Evolutionary conservation across 768 basidiomycete genomes (phyloP).

Genomic region (Pleurotus djamor): DNA sequence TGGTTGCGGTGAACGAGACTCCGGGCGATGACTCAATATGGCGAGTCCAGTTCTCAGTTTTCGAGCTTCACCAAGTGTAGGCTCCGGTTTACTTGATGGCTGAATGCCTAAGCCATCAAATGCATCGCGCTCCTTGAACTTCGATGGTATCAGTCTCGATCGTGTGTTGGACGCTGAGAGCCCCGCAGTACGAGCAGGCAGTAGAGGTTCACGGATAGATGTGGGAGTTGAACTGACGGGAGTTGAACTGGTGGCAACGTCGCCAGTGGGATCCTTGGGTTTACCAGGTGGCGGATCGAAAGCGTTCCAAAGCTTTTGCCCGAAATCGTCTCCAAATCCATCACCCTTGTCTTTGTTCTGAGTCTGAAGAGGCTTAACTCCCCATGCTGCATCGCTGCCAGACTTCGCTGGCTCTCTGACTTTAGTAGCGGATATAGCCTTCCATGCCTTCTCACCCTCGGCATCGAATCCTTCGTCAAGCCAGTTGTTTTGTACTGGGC

Average conservation of each 20-base stretch:
- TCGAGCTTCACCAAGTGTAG: conserved; percentile 75
- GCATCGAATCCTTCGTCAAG: conserved; percentile 30
- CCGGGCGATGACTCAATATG: conserved; percentile 32
- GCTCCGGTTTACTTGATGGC: conserved; percentile 44
- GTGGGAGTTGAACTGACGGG: too few relatives aligned
- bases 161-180: conserved; percentile 1
- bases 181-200: conserved; percentile 23
- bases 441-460: conserved; percentile 51
- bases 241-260: conserved; percentile 13
- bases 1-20: conserved; percentile 10
- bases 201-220: conserved; percentile 17
- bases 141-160: conserved; percentile 6
- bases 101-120: conserved; percentile 72
- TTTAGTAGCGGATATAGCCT: conserved; percentile 26
- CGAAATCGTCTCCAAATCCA: conserved; percentile 68
- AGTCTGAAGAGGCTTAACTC: conserved; percentile 19
- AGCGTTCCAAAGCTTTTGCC: conserved; percentile 52
- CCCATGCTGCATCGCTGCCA: conserved; percentile 37
- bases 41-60: conserved; percentile 71
- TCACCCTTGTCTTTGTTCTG: conserved; percentile 14
- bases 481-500: conserved; percentile 24
- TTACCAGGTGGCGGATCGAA: conserved; percentile 32
- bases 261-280: conserved; percentile 14
- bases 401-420: conserved; percentile 15
- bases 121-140: conserved; percentile 57